These are phyloP conservation scores for Tolypocladium cylindrosporum DNA, from an alignment of 2,329 filamentous ascomycete species.

Conservation along the genomic window DNA sequence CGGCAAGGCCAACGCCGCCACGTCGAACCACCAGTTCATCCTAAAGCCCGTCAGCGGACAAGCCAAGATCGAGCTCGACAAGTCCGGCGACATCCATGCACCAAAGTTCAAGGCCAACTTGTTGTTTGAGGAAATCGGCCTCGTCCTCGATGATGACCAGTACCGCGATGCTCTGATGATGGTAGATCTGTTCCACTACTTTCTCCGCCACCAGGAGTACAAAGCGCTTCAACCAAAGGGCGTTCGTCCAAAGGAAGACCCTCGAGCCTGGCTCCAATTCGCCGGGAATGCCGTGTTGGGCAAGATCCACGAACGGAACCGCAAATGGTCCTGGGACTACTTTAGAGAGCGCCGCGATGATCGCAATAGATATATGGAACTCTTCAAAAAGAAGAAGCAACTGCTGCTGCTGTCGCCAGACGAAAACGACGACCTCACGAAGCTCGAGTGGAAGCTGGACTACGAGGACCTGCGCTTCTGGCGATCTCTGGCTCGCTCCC, in stretches of 20 bases:
- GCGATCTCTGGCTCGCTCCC: conserved; percentile 86
- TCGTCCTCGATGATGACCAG: conserved; percentile 95
- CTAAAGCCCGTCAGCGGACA: conserved; percentile 91
- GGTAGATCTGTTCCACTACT: conserved; percentile 97
- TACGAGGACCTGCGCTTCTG: conserved; percentile 98
- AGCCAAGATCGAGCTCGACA: conserved; percentile 90
- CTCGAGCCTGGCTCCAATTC: conserved; percentile 84
- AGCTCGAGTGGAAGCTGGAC: conserved; percentile 74
- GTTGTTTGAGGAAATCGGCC: conserved; percentile 92
- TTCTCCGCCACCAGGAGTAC: conserved; percentile 95
- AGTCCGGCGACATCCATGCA: conserved; percentile 67
- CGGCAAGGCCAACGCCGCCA: conserved; percentile 52
- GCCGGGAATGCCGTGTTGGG: conserved; percentile 79
- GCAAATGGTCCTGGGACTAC: conserved; percentile 91
- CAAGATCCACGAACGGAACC: conserved; percentile 92
- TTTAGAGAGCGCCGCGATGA: conserved; percentile 90
- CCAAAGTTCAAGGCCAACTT: conserved; percentile 86
- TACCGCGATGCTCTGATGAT: conserved; percentile 98
- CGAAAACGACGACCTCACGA: conserved; percentile 63
- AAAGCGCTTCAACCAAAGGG: conserved; percentile 83
- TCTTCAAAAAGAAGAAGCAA: conserved; percentile 91
- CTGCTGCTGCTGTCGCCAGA: conserved; percentile 59
- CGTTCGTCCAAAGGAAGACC: conserved; percentile 74
- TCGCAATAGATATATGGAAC: conserved; percentile 74
- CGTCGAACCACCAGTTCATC: conserved; percentile 74